Percentiles rank a stretch among this genome's conserved stretches.
Evolutionary conservation across 768 basidiomycete species (phyloP).

Genomic region (Piloderma croceum): DNA sequence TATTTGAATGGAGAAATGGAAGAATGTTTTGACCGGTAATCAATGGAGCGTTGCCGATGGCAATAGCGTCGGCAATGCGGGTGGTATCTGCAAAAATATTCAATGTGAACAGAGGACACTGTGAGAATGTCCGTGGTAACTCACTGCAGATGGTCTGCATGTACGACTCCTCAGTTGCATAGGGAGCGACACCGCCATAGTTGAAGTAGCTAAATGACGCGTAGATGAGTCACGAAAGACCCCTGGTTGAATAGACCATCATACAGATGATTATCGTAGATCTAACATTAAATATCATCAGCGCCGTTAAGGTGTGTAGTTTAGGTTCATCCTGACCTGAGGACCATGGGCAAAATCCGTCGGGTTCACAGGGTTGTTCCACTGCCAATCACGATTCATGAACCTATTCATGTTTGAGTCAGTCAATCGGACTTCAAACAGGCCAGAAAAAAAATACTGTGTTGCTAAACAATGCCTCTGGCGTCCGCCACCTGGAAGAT

Average conservation of each 20-base stretch:
- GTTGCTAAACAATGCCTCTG: too few species aligned
- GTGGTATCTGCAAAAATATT: constrained; percentile 43
- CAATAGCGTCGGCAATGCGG: constrained; percentile 45
- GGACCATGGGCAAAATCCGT: constrained; percentile 63
- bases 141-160: constrained; percentile 64
- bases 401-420: too few species aligned
- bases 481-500: too few species aligned
- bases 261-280: constrained; percentile 79
- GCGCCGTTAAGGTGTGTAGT: too few species aligned
- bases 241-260: constrained; percentile 33
- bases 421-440: too few species aligned
- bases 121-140: constrained; percentile 14
- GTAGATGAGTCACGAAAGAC: constrained; percentile 3
- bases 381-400: constrained; percentile 82
- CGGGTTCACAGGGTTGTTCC: constrained; percentile 64
- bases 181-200: constrained; percentile 71
- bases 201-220: constrained; percentile 23
- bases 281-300: too few species aligned
- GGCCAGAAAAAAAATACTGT: too few species aligned
- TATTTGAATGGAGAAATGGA: neutral
- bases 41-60: constrained; percentile 40
- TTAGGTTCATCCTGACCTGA: too few species aligned
- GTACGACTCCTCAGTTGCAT: constrained; percentile 58
- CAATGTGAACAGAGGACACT: neutral
- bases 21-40: constrained; percentile 36